A percentile compares a stretch with the other conserved stretches of the same genome.
Conservation (phyloP, 129 eudicot genomes). For the Flaveria trinervia region DNA sequence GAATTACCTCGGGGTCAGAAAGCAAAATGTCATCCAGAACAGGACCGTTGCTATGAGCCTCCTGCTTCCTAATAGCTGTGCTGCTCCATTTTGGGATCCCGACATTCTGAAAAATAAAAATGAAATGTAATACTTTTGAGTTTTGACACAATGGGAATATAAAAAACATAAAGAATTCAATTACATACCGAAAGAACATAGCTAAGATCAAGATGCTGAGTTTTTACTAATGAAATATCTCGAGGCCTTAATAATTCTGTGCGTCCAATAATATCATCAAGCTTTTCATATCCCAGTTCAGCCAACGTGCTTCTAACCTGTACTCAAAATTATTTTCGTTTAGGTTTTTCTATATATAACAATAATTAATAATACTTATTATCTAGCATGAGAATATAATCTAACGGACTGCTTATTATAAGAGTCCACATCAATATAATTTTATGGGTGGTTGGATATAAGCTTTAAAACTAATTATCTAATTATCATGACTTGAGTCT, state of each 20-base stretch:
- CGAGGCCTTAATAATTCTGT: conserved; percentile 89
- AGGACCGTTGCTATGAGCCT: conserved; percentile 90
- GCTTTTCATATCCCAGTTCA: conserved; percentile 91
- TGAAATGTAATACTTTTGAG: neutral
- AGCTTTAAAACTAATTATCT: neutral
- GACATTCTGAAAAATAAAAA: conserved; percentile 52
- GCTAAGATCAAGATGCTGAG: conserved; percentile 97
- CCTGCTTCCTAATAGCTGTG: conserved; percentile 86
- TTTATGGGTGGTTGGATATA: neutral
- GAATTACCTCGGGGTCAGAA: conserved; percentile 71
- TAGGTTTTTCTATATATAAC: neutral
- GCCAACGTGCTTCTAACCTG: conserved; percentile 99
- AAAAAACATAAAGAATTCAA: conserved; percentile 5
- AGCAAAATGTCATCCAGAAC: conserved; percentile 88
- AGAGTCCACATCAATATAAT: neutral
- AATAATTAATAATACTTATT: neutral
- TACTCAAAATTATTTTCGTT: conserved; percentile 9
- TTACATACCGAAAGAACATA: conserved; percentile 77
- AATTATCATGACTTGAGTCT: too few relatives aligned
- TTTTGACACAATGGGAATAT: neutral
- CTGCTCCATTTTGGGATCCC: conserved; percentile 95
- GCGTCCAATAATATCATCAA: conserved; percentile 93
- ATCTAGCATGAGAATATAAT: neutral
- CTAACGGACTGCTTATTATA: neutral
- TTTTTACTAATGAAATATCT: conserved; percentile 90